A percentile compares a stretch with the other conserved stretches of the same genome.
Evolutionary conservation across 106 monocot genomes (phyloP).

Genomic region (Iris macrosiphon): DNA sequence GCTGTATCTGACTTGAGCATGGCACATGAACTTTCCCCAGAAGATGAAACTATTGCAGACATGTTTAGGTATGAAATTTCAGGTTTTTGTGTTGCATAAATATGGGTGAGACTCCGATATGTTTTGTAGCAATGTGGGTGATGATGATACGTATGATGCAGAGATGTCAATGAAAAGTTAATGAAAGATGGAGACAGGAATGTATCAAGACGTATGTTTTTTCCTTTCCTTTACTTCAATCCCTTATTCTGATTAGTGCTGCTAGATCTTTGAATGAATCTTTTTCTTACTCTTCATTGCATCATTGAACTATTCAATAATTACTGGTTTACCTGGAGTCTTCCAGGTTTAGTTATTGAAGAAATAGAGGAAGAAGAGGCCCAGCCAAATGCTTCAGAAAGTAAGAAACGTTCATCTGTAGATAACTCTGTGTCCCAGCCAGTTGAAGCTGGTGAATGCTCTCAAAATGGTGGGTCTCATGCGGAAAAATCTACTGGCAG

Average conservation of each 20-base stretch:
- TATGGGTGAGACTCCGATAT: neutral
- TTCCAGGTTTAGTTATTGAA: slow-evolving; percentile 72
- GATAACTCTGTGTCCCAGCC: slow-evolving; percentile 29
- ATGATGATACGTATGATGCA: slow-evolving; percentile 19
- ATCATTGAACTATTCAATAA: too few relatives aligned
- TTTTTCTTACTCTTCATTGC: too few relatives aligned
- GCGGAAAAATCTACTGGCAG: slow-evolving; percentile 10
- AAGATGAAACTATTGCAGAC: slow-evolving; percentile 89
- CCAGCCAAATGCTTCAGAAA: slow-evolving; percentile 16
- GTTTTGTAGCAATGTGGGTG: neutral
- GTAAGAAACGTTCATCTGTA: slow-evolving; percentile 15
- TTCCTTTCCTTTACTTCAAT: neutral
- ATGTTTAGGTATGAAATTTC: slow-evolving; percentile 44
- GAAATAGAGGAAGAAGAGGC: slow-evolving; percentile 63
- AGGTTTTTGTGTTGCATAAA: neutral
- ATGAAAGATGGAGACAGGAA: slow-evolving; percentile 20
- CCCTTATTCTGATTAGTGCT: too few relatives aligned
- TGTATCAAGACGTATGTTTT: slow-evolving; percentile 17
- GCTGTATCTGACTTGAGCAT: slow-evolving; percentile 68
- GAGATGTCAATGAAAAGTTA: slow-evolving; percentile 59
- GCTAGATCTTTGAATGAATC: too few relatives aligned
- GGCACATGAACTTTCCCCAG: slow-evolving; percentile 77
- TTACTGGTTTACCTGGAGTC: too few relatives aligned
- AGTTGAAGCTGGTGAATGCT: slow-evolving; percentile 20
- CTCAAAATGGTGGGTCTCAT: slow-evolving; percentile 16